Conservation (phyloP, 192 early-diverging fungal species). For the Backusella tarrabulga region DNA sequence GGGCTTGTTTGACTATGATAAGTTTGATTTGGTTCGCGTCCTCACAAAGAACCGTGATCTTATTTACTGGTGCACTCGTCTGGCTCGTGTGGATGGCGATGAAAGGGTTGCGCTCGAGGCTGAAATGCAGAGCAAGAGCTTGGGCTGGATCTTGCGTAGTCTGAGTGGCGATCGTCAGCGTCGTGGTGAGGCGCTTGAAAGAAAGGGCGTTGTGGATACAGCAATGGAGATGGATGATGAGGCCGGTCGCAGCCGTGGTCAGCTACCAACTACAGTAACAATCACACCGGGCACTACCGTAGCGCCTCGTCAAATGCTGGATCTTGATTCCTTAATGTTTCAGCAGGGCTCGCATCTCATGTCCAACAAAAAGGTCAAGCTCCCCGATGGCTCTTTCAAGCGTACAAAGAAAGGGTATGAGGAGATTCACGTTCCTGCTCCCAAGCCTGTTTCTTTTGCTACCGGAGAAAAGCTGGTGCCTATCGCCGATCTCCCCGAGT, state of each 20-base stretch:
- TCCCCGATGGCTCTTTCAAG: slow-evolving; percentile 94
- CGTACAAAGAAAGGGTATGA: slow-evolving; percentile 72
- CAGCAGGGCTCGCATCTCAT: slow-evolving; percentile 94
- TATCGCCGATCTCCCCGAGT: slow-evolving; percentile 56
- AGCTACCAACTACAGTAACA: slow-evolving; percentile 45
- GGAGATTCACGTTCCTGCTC: slow-evolving; percentile 86
- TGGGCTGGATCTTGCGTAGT: slow-evolving; percentile 69
- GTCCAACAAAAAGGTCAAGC: slow-evolving; percentile 93
- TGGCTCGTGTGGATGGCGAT: slow-evolving; percentile 71
- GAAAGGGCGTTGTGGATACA: slow-evolving; percentile 63
- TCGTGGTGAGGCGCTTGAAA: slow-evolving; percentile 48
- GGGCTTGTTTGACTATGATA: slow-evolving; percentile 93
- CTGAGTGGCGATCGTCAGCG: slow-evolving; percentile 60
- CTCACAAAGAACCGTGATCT: slow-evolving; percentile 85
- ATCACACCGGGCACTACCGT: slow-evolving; percentile 48
- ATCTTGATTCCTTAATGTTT: slow-evolving; percentile 85
- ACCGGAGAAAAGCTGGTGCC: slow-evolving; percentile 65
- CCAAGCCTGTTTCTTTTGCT: slow-evolving; percentile 63
- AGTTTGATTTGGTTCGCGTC: slow-evolving; percentile 93
- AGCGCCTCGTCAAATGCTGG: slow-evolving; percentile 64
- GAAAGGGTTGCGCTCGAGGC: slow-evolving; percentile 54
- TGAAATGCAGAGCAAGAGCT: slow-evolving; percentile 70
- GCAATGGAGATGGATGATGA: slow-evolving; percentile 64
- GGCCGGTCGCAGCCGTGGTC: slow-evolving; percentile 22
- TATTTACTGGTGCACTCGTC: slow-evolving; percentile 88